Evolutionary conservation across 176 grass and related monocot species (phyloP), one percentile per base, ranked within the genome.

Genomic region (Saccharum officinarum): DNA sequence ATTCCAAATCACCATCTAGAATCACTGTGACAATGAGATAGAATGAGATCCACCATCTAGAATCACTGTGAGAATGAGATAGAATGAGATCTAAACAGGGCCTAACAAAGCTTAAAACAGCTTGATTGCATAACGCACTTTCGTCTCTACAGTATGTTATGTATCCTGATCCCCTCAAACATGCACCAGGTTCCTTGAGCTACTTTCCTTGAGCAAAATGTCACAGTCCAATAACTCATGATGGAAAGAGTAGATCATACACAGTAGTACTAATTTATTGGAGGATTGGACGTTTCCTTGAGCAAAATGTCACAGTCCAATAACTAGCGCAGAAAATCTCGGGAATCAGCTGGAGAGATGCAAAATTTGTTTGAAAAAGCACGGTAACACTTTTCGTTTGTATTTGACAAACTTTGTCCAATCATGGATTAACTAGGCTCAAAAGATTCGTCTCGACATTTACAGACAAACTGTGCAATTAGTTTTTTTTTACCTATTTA

Each of bases 81-180:
- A 20, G 7, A 57, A 57, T 57, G 54, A n/a, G 54, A 57, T 22
- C 2, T 16, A 73, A 30, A 25, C 10, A 11, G 33, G 6, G 20
- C 37, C 18, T 22, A 61, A 36, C 10, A 22, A 74, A 47, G 26
- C 38, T 69, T 80, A 38, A 38, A 37, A 37, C 8, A 31, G 67
- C 3, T n/a, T 42, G 60, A 78, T 64, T 72, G 18, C 67, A 74
- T 25, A 60, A 12, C 65, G n/a, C 54, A 1, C 30, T 55, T 50
- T 37, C 5, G 20, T 52, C 34, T 82, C 66, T 69, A 67, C 16
- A 80, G 11, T 10, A 70, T 65, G 10, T 64, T 31, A 45, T 65
- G 25, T 26, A 63, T 71, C 14, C 39, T 47, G 40, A 88, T 69
- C 67, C 69, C 57, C 57, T 71, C 42, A 83, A 85, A 81, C 77